A percentile compares a stretch with the other conserved stretches of the same genome.
Evolutionary conservation across 345 rosid genomes (phyloP).

Genomic region (Carallia pectinifolia): DNA sequence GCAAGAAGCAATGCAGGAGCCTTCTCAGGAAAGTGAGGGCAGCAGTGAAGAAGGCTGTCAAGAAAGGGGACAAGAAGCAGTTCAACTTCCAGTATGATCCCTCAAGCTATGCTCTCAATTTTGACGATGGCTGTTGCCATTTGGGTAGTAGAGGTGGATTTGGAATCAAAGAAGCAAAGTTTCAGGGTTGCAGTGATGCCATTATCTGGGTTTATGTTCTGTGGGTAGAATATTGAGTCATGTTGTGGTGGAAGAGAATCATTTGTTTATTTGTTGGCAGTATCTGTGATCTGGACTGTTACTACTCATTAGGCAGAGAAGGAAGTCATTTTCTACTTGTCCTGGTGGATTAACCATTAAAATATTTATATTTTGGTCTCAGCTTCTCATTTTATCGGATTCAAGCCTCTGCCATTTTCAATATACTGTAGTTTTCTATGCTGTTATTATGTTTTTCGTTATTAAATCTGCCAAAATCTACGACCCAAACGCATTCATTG

Average conservation of each 20-base stretch:
- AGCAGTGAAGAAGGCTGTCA: conserved; percentile 46
- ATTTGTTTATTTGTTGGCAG: conserved; percentile 1
- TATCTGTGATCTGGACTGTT: not conserved
- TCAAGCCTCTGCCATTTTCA: too few species aligned
- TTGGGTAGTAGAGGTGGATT: conserved; percentile 11
- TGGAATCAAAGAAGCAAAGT: conserved; percentile 13
- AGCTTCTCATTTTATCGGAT: too few species aligned
- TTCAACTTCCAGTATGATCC: conserved; percentile 88
- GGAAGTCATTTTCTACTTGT: not conserved
- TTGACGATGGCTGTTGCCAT: conserved; percentile 55
- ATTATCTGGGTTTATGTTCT: conserved; percentile 47
- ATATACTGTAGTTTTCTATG: too few species aligned
- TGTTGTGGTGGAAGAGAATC: not conserved
- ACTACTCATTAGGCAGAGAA: not conserved
- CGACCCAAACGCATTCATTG: too few species aligned
- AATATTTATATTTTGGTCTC: not conserved
- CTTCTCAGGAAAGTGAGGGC: conserved; percentile 52
- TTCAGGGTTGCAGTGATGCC: conserved; percentile 15
- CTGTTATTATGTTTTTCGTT: too few species aligned
- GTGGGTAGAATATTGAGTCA: conserved; percentile 25
- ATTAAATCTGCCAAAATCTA: too few species aligned
- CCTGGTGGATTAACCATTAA: not conserved
- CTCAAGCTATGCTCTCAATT: conserved; percentile 66
- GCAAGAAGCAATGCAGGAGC: conserved; percentile 47
- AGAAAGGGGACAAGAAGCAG: conserved; percentile 29